Evolutionary conservation across 2,329 filamentous ascomycete genomes (phyloP), one percentile per base, ranked within the genome.

Genomic region (Penicillium sp.): DNA sequence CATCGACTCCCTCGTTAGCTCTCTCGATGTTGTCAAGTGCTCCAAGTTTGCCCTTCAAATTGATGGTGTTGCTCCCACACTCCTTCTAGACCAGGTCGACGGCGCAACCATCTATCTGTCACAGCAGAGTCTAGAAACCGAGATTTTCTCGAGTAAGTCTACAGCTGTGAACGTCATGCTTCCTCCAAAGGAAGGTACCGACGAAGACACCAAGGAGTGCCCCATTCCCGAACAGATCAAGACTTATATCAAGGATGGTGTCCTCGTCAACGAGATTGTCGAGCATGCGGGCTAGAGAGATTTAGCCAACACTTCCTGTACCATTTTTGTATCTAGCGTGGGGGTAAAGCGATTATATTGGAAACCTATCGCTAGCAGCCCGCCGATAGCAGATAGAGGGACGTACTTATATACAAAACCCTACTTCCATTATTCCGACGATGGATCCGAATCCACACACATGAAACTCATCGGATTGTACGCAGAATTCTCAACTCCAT

Each of bases 1-100:
- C 56, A 86, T 98, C 58, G 94, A 98, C 71, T 91, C 89, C 1
- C 88, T 98, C 11, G 91, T 98, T 52, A 96, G 91, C 53, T 92
- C 91, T 35, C 88, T 99, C 60, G 95, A 99, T 73, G 91, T 96
- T 26, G 95, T 99, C 83, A 98, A 98, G 81, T 94, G 91, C 52
- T 87, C 91, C 69, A 96, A 95, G 77, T 97, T 99, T 75, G 93
- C 93, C 15, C 83, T 98, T n/a, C 93, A 97, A 79, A 91, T 99
- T 56, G 81, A 96, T 59, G 93, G 93, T 56, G 86, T 86, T 3
- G 86, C 97, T 15, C 95, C 95, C 1, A 97, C 94, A 2, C 85
- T 98, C 61, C 83, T 97, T 74, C 83, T 99, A 61, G 95, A 99
- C 76, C 93, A 97, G 79, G 90, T 98, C 61, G 95, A 99, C 73